Evolutionary conservation across 1,139 yeast species (phyloP).

Genomic region (Hansenula lynferdii): DNA sequence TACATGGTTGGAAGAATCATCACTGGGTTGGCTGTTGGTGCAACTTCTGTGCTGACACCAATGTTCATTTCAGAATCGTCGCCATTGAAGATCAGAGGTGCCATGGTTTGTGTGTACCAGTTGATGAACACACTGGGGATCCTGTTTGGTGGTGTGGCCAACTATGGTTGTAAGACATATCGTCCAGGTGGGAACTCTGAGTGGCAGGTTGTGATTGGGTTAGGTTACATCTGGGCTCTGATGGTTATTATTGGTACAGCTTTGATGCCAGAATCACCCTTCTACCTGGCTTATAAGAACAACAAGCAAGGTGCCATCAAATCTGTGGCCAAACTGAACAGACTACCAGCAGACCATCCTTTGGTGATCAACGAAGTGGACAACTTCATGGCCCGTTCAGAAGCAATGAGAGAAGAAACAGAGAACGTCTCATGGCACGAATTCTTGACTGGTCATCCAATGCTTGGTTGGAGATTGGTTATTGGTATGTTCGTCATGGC

Average conservation of each 20-base stretch:
- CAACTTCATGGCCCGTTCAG: constrained; percentile 56
- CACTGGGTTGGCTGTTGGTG: constrained; percentile 61
- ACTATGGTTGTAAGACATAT: constrained; percentile 52
- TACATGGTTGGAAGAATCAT: constrained; percentile 43
- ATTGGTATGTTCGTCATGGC: constrained; percentile 42
- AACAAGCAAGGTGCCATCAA: constrained; percentile 1
- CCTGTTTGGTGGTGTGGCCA: constrained; percentile 58
- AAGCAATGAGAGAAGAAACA: constrained; percentile 46
- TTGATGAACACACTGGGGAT: constrained; percentile 60
- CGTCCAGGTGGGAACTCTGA: constrained; percentile 43
- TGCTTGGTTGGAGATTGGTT: constrained; percentile 35
- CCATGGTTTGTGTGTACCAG: constrained; percentile 61
- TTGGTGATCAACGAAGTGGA: constrained; percentile 35
- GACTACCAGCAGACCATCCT: not conserved
- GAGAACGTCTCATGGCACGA: not conserved
- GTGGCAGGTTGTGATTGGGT: constrained; percentile 53
- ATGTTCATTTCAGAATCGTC: constrained; percentile 65
- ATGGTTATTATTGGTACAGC: constrained; percentile 41
- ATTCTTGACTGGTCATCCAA: constrained; percentile 43
- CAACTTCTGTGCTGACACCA: constrained; percentile 55
- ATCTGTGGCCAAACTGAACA: not conserved
- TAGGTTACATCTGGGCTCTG: constrained; percentile 29
- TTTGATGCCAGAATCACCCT: constrained; percentile 59
- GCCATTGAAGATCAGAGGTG: constrained; percentile 62
- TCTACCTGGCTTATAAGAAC: constrained; percentile 6